Percentiles rank a stretch among this genome's conserved stretches.
phyloP scores from a whole-genome alignment of 202 grass and related monocot species.

The Alloteropsis angusta region DNA sequence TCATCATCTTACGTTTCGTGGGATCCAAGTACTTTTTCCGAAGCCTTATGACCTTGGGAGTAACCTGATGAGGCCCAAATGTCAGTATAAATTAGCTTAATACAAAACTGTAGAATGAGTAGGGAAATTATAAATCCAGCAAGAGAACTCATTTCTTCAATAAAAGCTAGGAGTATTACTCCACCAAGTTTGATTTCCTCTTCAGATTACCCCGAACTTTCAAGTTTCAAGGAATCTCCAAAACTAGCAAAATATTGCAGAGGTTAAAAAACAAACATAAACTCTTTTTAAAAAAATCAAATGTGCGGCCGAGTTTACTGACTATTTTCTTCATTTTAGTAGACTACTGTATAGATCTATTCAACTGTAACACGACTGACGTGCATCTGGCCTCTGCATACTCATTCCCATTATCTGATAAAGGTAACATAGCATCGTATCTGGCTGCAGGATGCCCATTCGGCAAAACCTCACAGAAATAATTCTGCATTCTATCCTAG shows the following conservation, averaged over 20 bases:
- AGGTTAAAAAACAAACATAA: too few relatives aligned
- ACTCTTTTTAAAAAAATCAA: neutral
- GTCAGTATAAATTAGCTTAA: conserved; percentile 20
- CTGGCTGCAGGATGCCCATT: neutral
- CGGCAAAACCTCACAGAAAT: neutral
- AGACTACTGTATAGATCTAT: neutral
- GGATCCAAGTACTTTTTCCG: conserved; percentile 90
- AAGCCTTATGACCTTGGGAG: conserved; percentile 81
- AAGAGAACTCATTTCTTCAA: neutral
- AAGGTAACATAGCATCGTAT: neutral
- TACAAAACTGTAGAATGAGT: neutral
- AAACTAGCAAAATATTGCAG: neutral
- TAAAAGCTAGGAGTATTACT: neutral
- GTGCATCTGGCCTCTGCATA: neutral
- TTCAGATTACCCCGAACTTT: neutral
- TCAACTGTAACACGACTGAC: neutral
- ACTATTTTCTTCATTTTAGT: neutral
- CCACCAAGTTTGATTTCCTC: neutral
- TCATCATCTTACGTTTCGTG: conserved; percentile 96
- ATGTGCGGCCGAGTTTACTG: neutral
- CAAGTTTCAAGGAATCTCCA: neutral
- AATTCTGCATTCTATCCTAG: neutral
- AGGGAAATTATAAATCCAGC: neutral
- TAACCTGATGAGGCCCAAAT: conserved; percentile 57
- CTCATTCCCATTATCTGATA: neutral